phyloP scores from a whole-genome alignment of 2,329 filamentous ascomycete genomes.

The Scedosporium apiospermum region DNA sequence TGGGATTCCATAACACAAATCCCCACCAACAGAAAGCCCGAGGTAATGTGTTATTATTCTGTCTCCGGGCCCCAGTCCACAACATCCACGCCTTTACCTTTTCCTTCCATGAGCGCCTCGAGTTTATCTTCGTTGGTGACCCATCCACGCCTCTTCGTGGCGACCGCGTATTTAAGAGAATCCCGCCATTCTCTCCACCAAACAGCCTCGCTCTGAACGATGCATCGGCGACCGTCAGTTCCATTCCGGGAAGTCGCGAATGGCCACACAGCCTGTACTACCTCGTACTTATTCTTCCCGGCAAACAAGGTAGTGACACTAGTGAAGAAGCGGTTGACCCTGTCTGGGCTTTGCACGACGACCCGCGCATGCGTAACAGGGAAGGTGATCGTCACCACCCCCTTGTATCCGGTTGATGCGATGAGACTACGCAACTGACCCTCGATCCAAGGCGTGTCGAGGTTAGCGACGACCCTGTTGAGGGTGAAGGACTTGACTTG shows the following conservation, averaged over 20 bases:
- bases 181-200: constrained; percentile 38
- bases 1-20: background rate
- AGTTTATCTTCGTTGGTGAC: constrained; percentile 44
- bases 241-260: constrained; percentile 40
- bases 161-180: constrained; percentile 32
- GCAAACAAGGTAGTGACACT: constrained; percentile 40
- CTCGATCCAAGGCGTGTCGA: constrained; percentile 45
- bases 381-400: constrained; percentile 37
- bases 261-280: constrained; percentile 47
- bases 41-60: constrained; percentile 1
- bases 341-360: constrained; percentile 40
- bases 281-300: constrained; percentile 44
- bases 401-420: constrained; percentile 38
- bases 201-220: constrained; percentile 45
- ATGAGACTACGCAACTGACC: constrained; percentile 43
- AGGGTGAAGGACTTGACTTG: constrained; percentile 39
- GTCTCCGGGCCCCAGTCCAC: constrained; percentile 36
- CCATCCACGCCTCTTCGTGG: constrained; percentile 28
- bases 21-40: background rate
- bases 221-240: constrained; percentile 32
- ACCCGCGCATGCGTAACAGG: constrained; percentile 40
- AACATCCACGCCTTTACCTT: constrained; percentile 22
- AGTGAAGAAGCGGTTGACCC: constrained; percentile 44
- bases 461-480: constrained; percentile 42
- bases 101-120: constrained; percentile 41